Evolutionary conservation across 768 basidiomycete species (phyloP), one percentile per base, ranked within the genome.

Genomic region (Termitomyces sp.): DNA sequence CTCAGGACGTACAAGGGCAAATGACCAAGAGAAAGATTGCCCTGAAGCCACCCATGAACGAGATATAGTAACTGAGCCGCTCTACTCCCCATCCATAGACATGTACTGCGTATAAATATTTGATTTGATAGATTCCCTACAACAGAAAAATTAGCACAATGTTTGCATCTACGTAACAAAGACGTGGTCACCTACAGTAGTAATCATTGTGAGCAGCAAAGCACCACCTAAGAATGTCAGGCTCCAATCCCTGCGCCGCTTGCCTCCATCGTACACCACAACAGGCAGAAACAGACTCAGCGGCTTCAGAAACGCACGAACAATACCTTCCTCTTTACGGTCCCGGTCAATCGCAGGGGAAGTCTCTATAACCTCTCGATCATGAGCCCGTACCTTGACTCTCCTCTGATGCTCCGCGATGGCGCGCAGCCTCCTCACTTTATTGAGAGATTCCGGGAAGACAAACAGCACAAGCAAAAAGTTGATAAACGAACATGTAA

Each of bases 61-160:
- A 87, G 53, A 93, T 87, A 65, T 89, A 93, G 70, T 90, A 90
- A 62, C 89, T 86, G 65, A 92, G 72, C 71, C 88, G 81, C 66
- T 87, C 87, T 17, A 87, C 83, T 47, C 78, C 81, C 91, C 91
- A 93, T 53, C 76, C 77, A 65, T 89, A 92, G 9, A 84, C 73
- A 67, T 91, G 88, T 56, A 79, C 83, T 2, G 88, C 91, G 68
- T 93, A 94, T 32, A 92, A 76, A 71, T 92, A 92, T 69, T 92
- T 94, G 71, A 92, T 76, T 69, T 90, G 89, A 72, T 84, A 87
- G 4, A 93, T 65, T n/a, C 91, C 92, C 83, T 89, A 58, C 4
- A 58, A 42, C 32, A 17, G 25, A 34, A 47, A 57, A 49, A 48
- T 65, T 25, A 51, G 43, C 40, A 48, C 25, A 59, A 40, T 31